A percentile compares a stretch with the other conserved stretches of the same genome.
Conservation (phyloP, 179 eudicot genomes). For the Sideroxylon spinosum region DNA sequence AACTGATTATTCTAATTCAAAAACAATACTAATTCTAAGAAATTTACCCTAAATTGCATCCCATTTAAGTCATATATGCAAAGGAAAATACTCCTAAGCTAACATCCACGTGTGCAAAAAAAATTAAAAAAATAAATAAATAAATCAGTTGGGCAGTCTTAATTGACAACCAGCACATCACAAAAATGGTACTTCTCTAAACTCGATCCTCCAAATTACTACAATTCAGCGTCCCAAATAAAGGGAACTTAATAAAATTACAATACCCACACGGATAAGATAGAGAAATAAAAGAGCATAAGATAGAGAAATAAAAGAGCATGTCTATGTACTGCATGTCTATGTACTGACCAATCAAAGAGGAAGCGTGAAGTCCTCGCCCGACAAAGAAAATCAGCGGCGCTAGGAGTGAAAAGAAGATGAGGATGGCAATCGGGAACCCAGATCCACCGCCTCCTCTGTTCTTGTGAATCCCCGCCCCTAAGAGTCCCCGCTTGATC, state of each 20-base stretch:
- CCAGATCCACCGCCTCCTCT: constrained; percentile 45
- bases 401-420: constrained; percentile 39
- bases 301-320: neutral
- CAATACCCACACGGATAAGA: neutral
- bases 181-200: neutral
- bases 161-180: neutral
- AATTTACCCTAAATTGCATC: neutral
- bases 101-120: neutral
- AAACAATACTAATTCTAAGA: neutral
- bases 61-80: neutral
- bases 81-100: neutral
- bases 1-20: neutral
- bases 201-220: neutral
- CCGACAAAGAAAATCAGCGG: constrained; percentile 46
- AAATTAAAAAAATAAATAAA: no score
- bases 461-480: constrained; percentile 24
- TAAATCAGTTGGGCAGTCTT: no score
- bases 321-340: neutral
- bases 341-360: constrained; percentile 28
- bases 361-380: constrained; percentile 26
- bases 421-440: constrained; percentile 28
- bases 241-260: no score
- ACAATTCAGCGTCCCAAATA: neutral
- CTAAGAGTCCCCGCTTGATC: constrained; percentile 35
- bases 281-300: neutral